Base-by-base conservation (phyloP, 805 yeast genomes). In the Yarrowia sp. region DNA sequence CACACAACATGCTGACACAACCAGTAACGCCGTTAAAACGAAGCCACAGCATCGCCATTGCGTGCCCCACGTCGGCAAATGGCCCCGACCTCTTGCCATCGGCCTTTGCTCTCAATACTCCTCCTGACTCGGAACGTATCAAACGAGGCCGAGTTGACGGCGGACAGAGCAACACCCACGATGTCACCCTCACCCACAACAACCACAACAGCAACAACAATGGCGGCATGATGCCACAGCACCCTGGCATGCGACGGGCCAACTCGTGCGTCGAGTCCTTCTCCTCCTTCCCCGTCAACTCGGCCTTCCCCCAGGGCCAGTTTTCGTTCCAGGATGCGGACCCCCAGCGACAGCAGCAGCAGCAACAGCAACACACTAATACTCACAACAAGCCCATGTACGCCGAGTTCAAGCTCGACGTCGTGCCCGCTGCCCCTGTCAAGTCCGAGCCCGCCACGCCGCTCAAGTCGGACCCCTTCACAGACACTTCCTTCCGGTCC, bases 21-120 rank as follows among this genome's bases (percentile, higher is more conserved):
- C 63, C 63, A 22, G 63, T 58, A 5, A 58, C 63, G 40, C 63
- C 63, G 63, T 41, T 58, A 30, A 58, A 58, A 24, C 49, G 63
- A 9, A 58, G 63, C 63, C 49, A 58, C 30, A 41, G 51, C 51
- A 33, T 58, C 40, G 62, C 59, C 24, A 51, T 51, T 17, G 43
- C 59, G 12, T 51, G 58, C 21, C 58, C 58, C 40, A 51, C 58
- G 30, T 51, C 52, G 3, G 58, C 43, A 30, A 51, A 24, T 24
- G 61, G 58, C 58, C 38, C 51, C 9, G 63, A 58, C 40, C 17
- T 58, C 41, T 24, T 58, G 19, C 63, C 63, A 12, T 58, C 63
- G 24, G 63, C 63, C 10, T 43, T 58, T 41, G 63, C 63, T 7
- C 63, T 43, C 51, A 58, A 58, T 26, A 58, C 63, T 10, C 63